Conservation (phyloP, 1,139 yeast genomes). For the Lizanozyma gosingica region DNA sequence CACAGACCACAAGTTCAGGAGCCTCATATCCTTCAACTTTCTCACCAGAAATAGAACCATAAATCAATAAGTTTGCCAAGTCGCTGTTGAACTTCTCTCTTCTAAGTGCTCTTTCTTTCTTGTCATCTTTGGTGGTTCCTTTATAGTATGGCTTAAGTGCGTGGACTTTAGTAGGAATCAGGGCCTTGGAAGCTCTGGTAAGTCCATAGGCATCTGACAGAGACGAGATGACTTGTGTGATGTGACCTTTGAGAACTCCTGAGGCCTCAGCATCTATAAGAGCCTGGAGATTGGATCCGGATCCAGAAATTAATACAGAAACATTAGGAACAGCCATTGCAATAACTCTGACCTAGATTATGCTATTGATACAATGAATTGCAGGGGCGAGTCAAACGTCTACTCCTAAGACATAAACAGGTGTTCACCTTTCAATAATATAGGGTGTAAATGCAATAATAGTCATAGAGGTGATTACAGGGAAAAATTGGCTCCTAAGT, state of each 20-base stretch:
- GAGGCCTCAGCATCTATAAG: constrained; percentile 62
- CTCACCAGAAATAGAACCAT: constrained; percentile 30
- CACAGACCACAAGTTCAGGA: constrained; percentile 89
- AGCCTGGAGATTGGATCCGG: constrained; percentile 91
- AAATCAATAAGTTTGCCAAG: constrained; percentile 57
- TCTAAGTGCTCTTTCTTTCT: constrained; percentile 45
- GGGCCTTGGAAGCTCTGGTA: constrained; percentile 59
- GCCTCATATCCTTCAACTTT: constrained; percentile 22
- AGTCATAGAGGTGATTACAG: too few relatives aligned
- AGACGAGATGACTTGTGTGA: constrained; percentile 77
- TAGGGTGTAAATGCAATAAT: too few relatives aligned
- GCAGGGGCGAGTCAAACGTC: too few relatives aligned
- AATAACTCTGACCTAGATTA: too few relatives aligned
- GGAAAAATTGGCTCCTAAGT: not conserved
- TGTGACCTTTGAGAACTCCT: constrained; percentile 39
- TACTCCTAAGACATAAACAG: too few relatives aligned
- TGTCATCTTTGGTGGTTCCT: constrained; percentile 60
- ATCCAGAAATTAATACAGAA: constrained; percentile 84
- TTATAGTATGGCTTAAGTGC: constrained; percentile 66
- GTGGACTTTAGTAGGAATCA: constrained; percentile 64
- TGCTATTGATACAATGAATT: too few relatives aligned
- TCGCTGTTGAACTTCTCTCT: constrained; percentile 71
- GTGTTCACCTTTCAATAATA: too few relatives aligned
- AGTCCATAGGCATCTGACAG: constrained; percentile 78
- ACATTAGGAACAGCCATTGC: constrained; percentile 22